Conservation (phyloP, 2,329 filamentous ascomycete species). For the Fusarium sp. region DNA sequence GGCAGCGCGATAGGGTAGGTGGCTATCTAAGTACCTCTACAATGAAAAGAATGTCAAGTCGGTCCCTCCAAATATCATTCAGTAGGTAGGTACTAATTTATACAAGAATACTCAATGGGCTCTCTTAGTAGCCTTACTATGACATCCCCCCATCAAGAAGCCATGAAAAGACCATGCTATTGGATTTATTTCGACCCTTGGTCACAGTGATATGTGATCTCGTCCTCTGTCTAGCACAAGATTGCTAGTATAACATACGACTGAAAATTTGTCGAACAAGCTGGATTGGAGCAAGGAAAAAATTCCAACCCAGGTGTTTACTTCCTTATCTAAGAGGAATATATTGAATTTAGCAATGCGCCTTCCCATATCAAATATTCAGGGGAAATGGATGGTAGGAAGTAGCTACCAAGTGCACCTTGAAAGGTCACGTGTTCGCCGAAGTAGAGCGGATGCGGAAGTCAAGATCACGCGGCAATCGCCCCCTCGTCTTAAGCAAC, state of each 20-base stretch:
- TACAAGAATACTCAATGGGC: too few species aligned
- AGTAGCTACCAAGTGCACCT: neutral
- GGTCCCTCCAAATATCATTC: neutral
- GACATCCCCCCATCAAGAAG: too few species aligned
- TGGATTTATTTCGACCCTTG: too few species aligned
- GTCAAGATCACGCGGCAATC: conserved; percentile 14
- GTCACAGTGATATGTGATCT: too few species aligned
- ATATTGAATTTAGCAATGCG: neutral
- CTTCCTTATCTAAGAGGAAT: neutral
- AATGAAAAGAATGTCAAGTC: neutral
- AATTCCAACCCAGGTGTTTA: neutral
- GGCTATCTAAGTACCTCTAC: too few species aligned
- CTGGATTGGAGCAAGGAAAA: too few species aligned
- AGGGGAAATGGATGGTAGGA: neutral
- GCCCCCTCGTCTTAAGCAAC: conserved; percentile 5
- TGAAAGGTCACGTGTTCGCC: conserved; percentile 17
- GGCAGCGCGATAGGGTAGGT: conserved; percentile 1
- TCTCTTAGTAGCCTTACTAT: too few species aligned
- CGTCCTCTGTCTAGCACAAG: too few species aligned
- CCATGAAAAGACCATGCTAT: too few species aligned
- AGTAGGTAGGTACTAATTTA: too few species aligned
- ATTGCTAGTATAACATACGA: too few species aligned
- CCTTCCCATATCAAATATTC: neutral
- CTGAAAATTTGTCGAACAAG: neutral
- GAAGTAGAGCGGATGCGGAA: neutral